phyloP scores from a whole-genome alignment of 768 basidiomycete species.

The Suillus hirtellus region DNA sequence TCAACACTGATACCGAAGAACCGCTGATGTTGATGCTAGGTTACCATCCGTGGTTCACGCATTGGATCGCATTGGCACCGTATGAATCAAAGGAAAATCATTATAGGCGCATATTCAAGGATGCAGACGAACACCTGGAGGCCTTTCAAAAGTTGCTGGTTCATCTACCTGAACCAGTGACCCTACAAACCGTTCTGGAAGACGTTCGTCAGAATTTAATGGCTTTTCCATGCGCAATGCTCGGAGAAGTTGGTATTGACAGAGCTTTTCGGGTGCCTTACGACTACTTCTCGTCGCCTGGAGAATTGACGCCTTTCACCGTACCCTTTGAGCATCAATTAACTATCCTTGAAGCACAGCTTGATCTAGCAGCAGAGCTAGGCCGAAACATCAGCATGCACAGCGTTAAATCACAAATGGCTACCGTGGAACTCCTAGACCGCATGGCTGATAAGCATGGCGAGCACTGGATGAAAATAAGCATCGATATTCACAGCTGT shows the following conservation, averaged over 20 bases:
- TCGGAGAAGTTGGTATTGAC: conserved; percentile 95
- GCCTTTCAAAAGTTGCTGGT: conserved; percentile 59
- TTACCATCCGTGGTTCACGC: conserved; percentile 93
- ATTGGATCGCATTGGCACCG: conserved; percentile 61
- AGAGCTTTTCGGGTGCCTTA: conserved; percentile 73
- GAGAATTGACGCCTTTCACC: conserved; percentile 71
- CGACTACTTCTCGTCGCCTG: conserved; percentile 48
- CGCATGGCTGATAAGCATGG: conserved; percentile 60
- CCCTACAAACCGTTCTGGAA: conserved; percentile 56
- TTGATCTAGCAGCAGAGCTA: conserved; percentile 82
- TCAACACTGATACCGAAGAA: conserved; percentile 13
- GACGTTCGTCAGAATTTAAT: conserved; percentile 61
- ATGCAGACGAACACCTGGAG: conserved; percentile 33
- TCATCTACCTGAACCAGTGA: conserved; percentile 70
- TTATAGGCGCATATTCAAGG: conserved; percentile 70
- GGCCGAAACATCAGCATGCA: conserved; percentile 83
- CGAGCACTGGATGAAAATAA: conserved; percentile 61
- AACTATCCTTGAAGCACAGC: conserved; percentile 75
- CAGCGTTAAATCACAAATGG: conserved; percentile 76
- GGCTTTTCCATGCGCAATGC: conserved; percentile 69
- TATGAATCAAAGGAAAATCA: conserved; percentile 63
- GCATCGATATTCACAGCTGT: conserved; percentile 89
- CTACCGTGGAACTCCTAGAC: conserved; percentile 64
- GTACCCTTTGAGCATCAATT: conserved; percentile 83
- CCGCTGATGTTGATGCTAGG: conserved; percentile 45